Percentiles rank a stretch among this genome's conserved stretches.
Conservation (phyloP, 83 land plant species). For the Diphasiastrum complanatum region DNA sequence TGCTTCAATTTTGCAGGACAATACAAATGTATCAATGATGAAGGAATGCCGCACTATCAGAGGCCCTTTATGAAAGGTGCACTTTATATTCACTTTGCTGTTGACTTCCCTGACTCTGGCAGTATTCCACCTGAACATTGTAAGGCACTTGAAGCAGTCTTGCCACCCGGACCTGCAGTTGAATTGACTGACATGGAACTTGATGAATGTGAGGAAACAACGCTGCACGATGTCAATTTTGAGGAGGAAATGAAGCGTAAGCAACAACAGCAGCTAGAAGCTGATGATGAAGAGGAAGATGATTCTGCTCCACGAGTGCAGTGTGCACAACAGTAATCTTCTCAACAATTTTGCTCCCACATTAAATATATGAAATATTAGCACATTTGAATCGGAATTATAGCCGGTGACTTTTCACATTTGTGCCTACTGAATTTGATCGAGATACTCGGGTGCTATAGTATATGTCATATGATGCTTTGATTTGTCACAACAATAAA, state of each 20-base stretch:
- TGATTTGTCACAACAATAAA: too few relatives aligned
- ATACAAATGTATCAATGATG: background rate
- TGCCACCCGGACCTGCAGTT: background rate
- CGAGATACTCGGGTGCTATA: too few relatives aligned
- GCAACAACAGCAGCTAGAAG: background rate
- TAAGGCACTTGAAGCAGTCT: background rate
- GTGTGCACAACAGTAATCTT: conserved; percentile 3
- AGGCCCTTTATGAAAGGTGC: background rate
- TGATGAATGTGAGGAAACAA: conserved; percentile 1
- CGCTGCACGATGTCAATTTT: conserved; percentile 2
- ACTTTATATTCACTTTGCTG: conserved; percentile 1
- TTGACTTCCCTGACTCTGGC: conserved; percentile 4
- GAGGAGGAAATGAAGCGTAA: conserved; percentile 4
- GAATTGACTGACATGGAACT: background rate
- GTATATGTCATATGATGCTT: too few relatives aligned
- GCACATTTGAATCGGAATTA: too few relatives aligned
- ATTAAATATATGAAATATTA: too few relatives aligned
- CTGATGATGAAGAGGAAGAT: conserved; percentile 3
- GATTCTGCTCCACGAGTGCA: background rate
- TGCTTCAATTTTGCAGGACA: background rate
- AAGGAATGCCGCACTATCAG: too few relatives aligned
- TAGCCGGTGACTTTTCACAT: too few relatives aligned
- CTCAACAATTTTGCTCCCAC: too few relatives aligned
- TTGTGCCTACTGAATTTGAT: too few relatives aligned
- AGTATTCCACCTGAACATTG: background rate